These are phyloP conservation scores for Colletotrichum destructivum DNA, from an alignment of 2,329 filamentous ascomycete species.

Conservation along the genomic window DNA sequence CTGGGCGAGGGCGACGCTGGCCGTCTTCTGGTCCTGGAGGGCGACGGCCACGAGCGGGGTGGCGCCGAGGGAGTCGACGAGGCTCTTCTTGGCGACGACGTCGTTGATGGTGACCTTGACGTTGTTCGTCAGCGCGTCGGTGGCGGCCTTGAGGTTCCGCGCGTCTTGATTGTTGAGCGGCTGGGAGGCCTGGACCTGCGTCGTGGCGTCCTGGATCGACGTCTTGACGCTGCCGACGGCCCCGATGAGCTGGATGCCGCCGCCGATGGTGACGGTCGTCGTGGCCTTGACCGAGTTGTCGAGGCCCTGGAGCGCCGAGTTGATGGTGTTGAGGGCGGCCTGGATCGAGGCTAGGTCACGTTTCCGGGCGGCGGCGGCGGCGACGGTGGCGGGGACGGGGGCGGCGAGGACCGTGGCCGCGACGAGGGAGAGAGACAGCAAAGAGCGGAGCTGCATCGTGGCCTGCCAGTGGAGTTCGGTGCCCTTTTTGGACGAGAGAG, in stretches of 20 bases:
- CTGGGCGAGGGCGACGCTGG: conserved; percentile 32
- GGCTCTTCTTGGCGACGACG: conserved; percentile 29
- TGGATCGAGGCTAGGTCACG: conserved; percentile 28
- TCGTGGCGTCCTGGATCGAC: conserved; percentile 30
- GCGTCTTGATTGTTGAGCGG: conserved; percentile 16
- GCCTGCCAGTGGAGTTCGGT: background rate
- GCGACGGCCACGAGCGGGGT: conserved; percentile 39
- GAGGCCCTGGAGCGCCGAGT: conserved; percentile 30
- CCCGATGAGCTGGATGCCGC: conserved; percentile 23
- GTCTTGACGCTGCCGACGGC: conserved; percentile 15
- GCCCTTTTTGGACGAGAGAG: background rate
- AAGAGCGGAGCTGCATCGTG: conserved; percentile 33
- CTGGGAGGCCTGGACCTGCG: conserved; percentile 26
- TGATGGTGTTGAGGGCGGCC: conserved; percentile 35
- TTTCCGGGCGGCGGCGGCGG: conserved; percentile 8
- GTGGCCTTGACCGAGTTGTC: conserved; percentile 36
- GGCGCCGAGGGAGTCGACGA: conserved; percentile 33
- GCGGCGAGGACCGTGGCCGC: conserved; percentile 27
- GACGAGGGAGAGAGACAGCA: conserved; percentile 11
- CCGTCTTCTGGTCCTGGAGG: conserved; percentile 36
- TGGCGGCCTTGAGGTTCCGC: conserved; percentile 31
- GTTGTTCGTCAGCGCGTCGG: conserved; percentile 38
- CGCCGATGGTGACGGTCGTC: background rate
- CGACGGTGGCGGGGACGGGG: conserved; percentile 1
- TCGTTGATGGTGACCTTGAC: conserved; percentile 40